A percentile compares a stretch with the other conserved stretches of the same genome.
Evolutionary conservation across 1,139 yeast species (phyloP).

Genomic region (Geotrichum fermentans): DNA sequence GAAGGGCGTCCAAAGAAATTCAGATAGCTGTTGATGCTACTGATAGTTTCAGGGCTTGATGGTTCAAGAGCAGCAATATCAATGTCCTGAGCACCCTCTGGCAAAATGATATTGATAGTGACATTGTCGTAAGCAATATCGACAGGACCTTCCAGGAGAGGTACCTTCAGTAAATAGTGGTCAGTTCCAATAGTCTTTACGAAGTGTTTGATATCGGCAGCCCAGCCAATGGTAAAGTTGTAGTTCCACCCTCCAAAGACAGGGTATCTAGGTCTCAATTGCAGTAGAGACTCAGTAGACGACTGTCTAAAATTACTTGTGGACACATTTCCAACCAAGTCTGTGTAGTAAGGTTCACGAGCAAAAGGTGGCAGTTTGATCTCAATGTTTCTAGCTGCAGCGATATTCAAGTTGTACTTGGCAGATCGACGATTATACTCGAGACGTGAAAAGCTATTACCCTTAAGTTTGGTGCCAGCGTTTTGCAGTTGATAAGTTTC

Average conservation of each 20-base stretch:
- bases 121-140: constrained; percentile 63
- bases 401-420: constrained; percentile 32
- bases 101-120: constrained; percentile 62
- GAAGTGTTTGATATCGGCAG: constrained; percentile 51
- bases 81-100: constrained; percentile 72
- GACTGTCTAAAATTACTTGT: constrained; percentile 52
- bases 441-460: constrained; percentile 60
- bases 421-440: constrained; percentile 55
- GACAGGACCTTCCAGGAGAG: constrained; percentile 66
- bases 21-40: constrained; percentile 44
- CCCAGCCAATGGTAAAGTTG: constrained; percentile 94
- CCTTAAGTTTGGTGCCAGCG: constrained; percentile 60
- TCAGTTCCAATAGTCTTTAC: constrained; percentile 44
- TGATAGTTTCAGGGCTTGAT: constrained; percentile 42
- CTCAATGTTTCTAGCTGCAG: constrained; percentile 41
- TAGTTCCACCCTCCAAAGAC: constrained; percentile 94
- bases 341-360: constrained; percentile 70
- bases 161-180: constrained; percentile 59
- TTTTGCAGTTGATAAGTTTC: constrained; percentile 82
- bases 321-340: constrained; percentile 91
- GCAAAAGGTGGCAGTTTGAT: constrained; percentile 52
- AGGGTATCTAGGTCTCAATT: constrained; percentile 84
- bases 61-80: constrained; percentile 27
- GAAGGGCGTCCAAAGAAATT: constrained; percentile 83
- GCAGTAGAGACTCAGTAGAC: constrained; percentile 40